Evolutionary conservation across 352 stramenopile species (phyloP), one percentile per base, ranked within the genome.

Genomic region (Thalassiosira mediterranea): DNA sequence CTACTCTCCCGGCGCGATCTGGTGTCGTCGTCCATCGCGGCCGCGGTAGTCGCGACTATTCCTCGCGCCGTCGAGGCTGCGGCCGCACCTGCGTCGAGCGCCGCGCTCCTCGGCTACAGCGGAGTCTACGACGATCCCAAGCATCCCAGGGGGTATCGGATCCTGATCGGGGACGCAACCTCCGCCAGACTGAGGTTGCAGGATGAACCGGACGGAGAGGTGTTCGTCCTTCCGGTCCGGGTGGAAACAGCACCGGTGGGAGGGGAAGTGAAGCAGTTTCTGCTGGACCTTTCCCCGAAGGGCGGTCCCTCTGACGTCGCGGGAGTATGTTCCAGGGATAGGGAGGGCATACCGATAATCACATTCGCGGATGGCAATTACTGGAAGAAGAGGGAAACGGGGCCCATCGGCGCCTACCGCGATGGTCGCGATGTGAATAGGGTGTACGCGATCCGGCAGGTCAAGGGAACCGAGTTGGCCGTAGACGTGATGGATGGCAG

Each of bases 381-480:
- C 3, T 64, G 51, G 63, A 72, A 72, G 52, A 72, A 63, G 28
- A 25, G 52, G 37, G 63, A 72, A 38, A 69, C 60, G 23, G 63
- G 63, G 31, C 63, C 63, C 13, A 56, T 72, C 13, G 63, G 63
- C 10, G 51, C 63, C 13, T 72, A 72, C 26, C 40, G 42, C 3
- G 37, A 72, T 26, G 51, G 21, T 26, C 25, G 15, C 5, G 25
- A 53, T 31, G 4, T 48, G 17, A 28, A 37, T 2, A 60, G 23
- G 21, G 13, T 23, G 15, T 54, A 57, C 15, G 15, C 56, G 10
- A 64, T 72, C 44, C 37, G 63, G 23, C 63, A 64, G 17, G 31
- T 25, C 17, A 72, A 63, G 3, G 63, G 63, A 47, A 28, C 49
- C 13, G 37, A 64, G 1, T 58, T 53, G 52, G 23, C 29, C 0